Base-by-base conservation (phyloP, 192 early-diverging fungal genomes). In the Spizellomyces sp. region DNA sequence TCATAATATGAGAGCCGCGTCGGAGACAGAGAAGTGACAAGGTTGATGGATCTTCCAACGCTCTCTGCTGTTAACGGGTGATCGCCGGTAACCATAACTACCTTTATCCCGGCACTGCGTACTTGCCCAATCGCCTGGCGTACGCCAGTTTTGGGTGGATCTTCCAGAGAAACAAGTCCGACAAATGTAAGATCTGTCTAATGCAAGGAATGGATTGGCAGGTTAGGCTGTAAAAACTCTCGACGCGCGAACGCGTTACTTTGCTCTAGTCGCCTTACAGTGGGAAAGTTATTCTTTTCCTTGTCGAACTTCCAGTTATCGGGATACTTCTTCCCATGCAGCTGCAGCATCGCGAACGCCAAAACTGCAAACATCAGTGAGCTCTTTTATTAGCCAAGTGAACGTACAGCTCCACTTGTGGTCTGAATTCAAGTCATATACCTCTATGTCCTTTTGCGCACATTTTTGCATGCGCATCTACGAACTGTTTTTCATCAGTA, bases 61-160 rank as follows among this genome's bases (percentile, higher is more conserved):
- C 91, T 93, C 70, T 94, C 95, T n/a, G 94, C 96, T 2, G 96
- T 98, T 66, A 95, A 84, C 62, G 94, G 93, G 71, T 96, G 92
- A 79, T 98, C 96, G 74, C 95, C 96, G 19, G 96, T 98, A 12
- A 98, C 88, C 95, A 98, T 96, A 71, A 97, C 86, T 43, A 96
- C 93, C 75, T 94, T 90, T 74, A 98, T 95, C 52, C 96, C 96
- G 3, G 96, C 96, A 27, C 74, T 68, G 44, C 92, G 87, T 74
- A 94, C 94, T 12, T 85, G 82, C 19, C 90, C 90, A 67, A 98
- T 92, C 9, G 95, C 95, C 77, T 95, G 91, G 67, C 90, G 89
- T 15, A 98, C 95, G 54, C 93, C 96, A 57, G 93, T 86, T 77
- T 96, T 96, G 58, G 96, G 96, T 68, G 96, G 96, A 77, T 97